These are phyloP conservation scores for Malassezia sp. DNA, from an alignment of 1,284 basidiomycete species.

Conservation along the genomic window DNA sequence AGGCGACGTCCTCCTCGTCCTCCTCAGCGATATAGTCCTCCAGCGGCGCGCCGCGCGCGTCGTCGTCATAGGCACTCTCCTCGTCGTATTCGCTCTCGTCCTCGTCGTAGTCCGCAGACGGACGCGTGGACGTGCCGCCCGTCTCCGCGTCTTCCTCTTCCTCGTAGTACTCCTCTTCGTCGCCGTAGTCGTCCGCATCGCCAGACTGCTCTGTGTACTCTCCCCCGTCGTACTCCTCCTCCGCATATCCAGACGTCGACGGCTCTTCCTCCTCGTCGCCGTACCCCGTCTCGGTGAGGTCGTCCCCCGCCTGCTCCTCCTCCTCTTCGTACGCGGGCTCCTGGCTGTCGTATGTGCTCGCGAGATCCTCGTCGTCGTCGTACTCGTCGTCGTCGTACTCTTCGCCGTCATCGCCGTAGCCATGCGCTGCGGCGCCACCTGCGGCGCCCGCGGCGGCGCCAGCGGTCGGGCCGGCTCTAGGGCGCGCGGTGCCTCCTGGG, in stretches of 20 bases:
- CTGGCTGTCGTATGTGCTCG: conserved; percentile 1
- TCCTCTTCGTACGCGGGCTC: conserved; percentile 6
- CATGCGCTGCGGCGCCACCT: not conserved
- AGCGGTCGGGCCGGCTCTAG: not conserved
- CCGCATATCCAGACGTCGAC: not conserved
- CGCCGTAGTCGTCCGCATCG: conserved; percentile 5
- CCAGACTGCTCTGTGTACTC: not conserved
- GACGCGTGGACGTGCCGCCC: conserved; percentile 1
- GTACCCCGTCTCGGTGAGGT: not conserved
- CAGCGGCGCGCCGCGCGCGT: not conserved
- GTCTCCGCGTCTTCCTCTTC: not conserved
- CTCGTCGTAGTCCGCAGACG: not conserved
- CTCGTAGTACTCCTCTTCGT: conserved; percentile 3
- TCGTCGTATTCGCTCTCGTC: not conserved
- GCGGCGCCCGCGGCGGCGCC: not conserved
- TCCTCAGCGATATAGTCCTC: no score
- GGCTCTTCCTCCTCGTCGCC: conserved; percentile 7
- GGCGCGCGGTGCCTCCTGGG: not conserved
- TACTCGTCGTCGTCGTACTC: not conserved
- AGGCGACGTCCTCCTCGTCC: conserved; percentile 1
- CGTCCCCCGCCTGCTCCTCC: not conserved
- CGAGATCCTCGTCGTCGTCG: not conserved
- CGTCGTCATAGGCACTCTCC: not conserved
- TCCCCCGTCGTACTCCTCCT: not conserved
- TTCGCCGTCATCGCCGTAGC: not conserved